A percentile compares a stretch with the other conserved stretches of the same genome.
Conservation (phyloP, 768 basidiomycete genomes). For the Lentinus tigrinus region DNA sequence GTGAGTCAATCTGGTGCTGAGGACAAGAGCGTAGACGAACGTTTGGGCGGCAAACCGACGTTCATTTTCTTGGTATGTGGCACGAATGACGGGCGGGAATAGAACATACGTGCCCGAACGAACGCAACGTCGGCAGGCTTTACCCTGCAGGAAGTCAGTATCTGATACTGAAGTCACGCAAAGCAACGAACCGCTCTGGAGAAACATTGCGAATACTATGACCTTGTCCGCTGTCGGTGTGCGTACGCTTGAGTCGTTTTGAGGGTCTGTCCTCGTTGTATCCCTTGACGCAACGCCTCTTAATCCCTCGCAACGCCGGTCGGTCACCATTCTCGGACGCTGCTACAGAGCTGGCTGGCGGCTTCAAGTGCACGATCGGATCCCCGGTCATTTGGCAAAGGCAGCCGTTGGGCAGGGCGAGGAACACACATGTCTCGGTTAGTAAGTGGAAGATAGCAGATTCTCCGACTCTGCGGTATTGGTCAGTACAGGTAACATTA, state of each 20-base stretch:
- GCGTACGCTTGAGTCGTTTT: conserved; percentile 28
- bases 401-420: conserved; percentile 79
- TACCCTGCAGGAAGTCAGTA: conserved; percentile 26
- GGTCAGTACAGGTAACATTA: too few relatives aligned
- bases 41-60: conserved; percentile 66
- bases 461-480: conserved; percentile 64
- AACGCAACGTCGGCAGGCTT: conserved; percentile 53
- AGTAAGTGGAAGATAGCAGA: conserved; percentile 79
- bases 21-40: conserved; percentile 38
- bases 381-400: conserved; percentile 80
- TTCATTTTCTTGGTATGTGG: conserved; percentile 48
- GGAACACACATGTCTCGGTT: conserved; percentile 69
- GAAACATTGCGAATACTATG: background rate
- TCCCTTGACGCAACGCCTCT: background rate
- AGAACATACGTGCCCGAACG: conserved; percentile 61
- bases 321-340: too few relatives aligned
- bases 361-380: conserved; percentile 51
- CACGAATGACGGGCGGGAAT: conserved; percentile 56
- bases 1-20: background rate
- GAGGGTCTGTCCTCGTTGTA: conserved; percentile 19
- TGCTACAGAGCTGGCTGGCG: background rate
- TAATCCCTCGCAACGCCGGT: background rate
- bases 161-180: background rate
- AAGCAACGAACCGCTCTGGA: background rate
- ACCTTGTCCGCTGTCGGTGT: background rate